Percentiles rank a stretch among this genome's conserved stretches.
Evolutionary conservation across 108 stramenopile genomes (phyloP).

Genomic region (Epipyxis sp.): DNA sequence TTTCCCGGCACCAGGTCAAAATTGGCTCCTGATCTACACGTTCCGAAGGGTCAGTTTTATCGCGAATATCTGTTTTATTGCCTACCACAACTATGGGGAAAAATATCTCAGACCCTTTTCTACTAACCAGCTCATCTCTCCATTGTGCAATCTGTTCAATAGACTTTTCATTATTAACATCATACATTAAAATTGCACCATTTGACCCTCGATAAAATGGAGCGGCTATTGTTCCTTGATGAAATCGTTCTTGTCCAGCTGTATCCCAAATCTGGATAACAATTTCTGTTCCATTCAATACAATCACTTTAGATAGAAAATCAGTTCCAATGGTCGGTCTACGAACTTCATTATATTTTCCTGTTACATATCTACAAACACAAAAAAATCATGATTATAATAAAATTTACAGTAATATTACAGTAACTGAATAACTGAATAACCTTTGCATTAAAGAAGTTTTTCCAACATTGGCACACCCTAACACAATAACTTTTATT

Average conservation of each 20-base stretch:
- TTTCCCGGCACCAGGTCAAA: constrained; percentile 42
- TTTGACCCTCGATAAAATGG: constrained; percentile 43
- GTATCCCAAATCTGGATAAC: constrained; percentile 52
- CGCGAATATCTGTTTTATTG: constrained; percentile 44
- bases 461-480: constrained; percentile 50
- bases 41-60: not conserved
- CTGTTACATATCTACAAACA: not conserved
- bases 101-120: constrained; percentile 40
- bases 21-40: constrained; percentile 30
- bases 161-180: constrained; percentile 42
- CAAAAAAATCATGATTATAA: no score
- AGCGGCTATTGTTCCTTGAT: constrained; percentile 39
- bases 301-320: constrained; percentile 42
- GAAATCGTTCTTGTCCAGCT: constrained; percentile 55
- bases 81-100: constrained; percentile 52
- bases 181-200: constrained; percentile 48
- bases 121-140: constrained; percentile 44
- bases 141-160: constrained; percentile 45
- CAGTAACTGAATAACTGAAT: not conserved
- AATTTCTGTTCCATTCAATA: constrained; percentile 39
- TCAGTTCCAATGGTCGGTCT: constrained; percentile 43
- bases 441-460: constrained; percentile 48
- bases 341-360: constrained; percentile 38
- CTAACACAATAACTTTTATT: constrained; percentile 52
- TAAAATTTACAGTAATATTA: no score